Conservation (phyloP, 371 early-diverging fungal species). For the Mortierella sp. region DNA sequence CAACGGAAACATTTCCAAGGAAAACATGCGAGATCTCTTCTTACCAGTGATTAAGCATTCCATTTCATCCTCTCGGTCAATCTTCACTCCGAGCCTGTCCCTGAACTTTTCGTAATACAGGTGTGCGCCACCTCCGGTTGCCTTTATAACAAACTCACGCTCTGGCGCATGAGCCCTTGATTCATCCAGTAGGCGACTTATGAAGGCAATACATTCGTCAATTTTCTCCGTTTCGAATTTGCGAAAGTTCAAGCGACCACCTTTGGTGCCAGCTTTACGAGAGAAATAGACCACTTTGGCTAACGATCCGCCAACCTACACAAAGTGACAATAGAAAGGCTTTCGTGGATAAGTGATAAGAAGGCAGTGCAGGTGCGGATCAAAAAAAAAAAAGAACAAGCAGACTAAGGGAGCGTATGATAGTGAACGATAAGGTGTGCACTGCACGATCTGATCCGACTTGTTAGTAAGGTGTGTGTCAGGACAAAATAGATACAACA, state of each 20-base stretch:
- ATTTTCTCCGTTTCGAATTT: slow-evolving; percentile 95
- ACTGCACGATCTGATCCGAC: background rate
- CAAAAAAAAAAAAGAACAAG: background rate
- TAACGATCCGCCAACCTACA: slow-evolving; percentile 91
- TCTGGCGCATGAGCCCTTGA: slow-evolving; percentile 49
- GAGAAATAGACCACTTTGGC: slow-evolving; percentile 95
- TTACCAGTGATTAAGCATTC: slow-evolving; percentile 84
- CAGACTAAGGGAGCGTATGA: background rate
- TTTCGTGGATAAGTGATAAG: no score
- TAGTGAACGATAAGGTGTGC: background rate
- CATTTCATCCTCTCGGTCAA: slow-evolving; percentile 91
- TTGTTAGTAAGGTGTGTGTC: background rate
- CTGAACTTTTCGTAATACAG: slow-evolving; percentile 72
- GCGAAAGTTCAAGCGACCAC: slow-evolving; percentile 93
- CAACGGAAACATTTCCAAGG: background rate
- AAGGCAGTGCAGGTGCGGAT: background rate
- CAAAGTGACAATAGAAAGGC: background rate
- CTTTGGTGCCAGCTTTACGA: slow-evolving; percentile 65
- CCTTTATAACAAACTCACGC: slow-evolving; percentile 69
- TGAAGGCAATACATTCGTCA: slow-evolving; percentile 89
- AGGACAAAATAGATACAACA: slow-evolving; percentile 14
- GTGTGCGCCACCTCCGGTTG: slow-evolving; percentile 92
- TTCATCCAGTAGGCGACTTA: slow-evolving; percentile 76
- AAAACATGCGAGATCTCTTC: background rate
- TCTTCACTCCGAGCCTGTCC: slow-evolving; percentile 73